Evolutionary conservation across 768 basidiomycete genomes (phyloP).

Genomic region (Boletus rubroflammeus): DNA sequence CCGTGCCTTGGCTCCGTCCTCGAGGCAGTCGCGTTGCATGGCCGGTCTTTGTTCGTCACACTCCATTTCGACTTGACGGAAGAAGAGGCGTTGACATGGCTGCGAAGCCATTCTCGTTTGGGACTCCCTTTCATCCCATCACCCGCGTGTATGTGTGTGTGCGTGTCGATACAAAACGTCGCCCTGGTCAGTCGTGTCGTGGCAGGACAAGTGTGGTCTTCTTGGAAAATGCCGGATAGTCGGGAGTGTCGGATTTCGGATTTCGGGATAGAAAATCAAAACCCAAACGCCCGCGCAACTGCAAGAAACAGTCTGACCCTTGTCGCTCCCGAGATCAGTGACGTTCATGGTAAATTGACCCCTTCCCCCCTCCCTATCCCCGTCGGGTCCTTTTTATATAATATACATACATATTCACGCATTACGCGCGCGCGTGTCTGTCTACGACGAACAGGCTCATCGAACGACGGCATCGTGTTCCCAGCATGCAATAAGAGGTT

Average conservation of each 20-base stretch:
- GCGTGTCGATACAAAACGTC: not conserved
- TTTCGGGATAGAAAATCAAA: slow-evolving; percentile 2
- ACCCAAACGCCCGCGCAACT: slow-evolving; percentile 1
- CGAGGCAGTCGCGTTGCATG: slow-evolving; percentile 34
- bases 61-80: slow-evolving; percentile 17
- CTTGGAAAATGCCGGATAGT: slow-evolving; percentile 17
- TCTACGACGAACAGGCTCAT: not conserved
- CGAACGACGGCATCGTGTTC: not conserved
- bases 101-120: slow-evolving; percentile 13
- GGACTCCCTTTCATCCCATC: slow-evolving; percentile 10
- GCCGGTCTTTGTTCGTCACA: slow-evolving; percentile 15
- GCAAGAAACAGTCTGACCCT: not conserved
- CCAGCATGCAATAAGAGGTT: slow-evolving; percentile 5
- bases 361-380: slow-evolving; percentile 16
- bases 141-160: slow-evolving; percentile 1
- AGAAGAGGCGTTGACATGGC: slow-evolving; percentile 9
- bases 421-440: slow-evolving; percentile 1
- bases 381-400: slow-evolving; percentile 13
- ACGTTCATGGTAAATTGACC: slow-evolving; percentile 10
- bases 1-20: slow-evolving; percentile 32
- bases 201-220: not conserved
- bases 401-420: slow-evolving; percentile 3
- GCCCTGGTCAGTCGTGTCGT: not conserved
- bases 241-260: slow-evolving; percentile 1
- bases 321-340: slow-evolving; percentile 29